phyloP scores from a whole-genome alignment of 2,329 filamentous ascomycete species.

The Fusarium sp. region DNA sequence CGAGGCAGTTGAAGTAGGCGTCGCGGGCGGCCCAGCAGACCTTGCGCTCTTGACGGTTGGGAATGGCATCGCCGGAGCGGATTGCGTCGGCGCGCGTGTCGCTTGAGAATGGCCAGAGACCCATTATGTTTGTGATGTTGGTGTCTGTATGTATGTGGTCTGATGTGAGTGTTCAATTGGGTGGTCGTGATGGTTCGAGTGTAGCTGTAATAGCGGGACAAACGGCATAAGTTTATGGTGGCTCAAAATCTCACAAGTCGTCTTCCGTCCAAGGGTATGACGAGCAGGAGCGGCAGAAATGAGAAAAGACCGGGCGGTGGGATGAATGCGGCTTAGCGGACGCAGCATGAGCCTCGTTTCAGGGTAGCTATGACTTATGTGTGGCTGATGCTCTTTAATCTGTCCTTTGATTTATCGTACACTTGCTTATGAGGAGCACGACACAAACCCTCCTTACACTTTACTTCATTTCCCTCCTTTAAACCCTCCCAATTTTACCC shows the following conservation, averaged over 20 bases:
- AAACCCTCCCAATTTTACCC: not conserved
- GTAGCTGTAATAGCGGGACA: slow-evolving; percentile 20
- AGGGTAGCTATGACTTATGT: slow-evolving; percentile 15
- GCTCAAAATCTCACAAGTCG: slow-evolving; percentile 37
- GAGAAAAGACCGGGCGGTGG: slow-evolving; percentile 34
- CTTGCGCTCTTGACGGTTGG: slow-evolving; percentile 84
- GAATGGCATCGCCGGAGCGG: slow-evolving; percentile 74
- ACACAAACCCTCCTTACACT: slow-evolving; percentile 15
- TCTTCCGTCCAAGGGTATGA: slow-evolving; percentile 31
- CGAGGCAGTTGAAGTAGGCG: slow-evolving; percentile 87
- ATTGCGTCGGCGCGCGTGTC: slow-evolving; percentile 65
- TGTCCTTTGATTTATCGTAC: slow-evolving; percentile 26
- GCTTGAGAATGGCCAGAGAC: slow-evolving; percentile 61
- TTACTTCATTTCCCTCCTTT: slow-evolving; percentile 20
- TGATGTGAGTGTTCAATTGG: slow-evolving; percentile 18
- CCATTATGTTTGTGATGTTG: slow-evolving; percentile 55
- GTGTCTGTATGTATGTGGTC: not conserved
- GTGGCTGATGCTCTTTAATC: slow-evolving; percentile 36
- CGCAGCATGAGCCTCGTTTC: slow-evolving; percentile 16
- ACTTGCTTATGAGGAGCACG: not conserved
- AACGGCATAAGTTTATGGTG: slow-evolving; percentile 5
- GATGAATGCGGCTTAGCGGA: slow-evolving; percentile 5
- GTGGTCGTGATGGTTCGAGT: not conserved
- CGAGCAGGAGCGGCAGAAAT: slow-evolving; percentile 37
- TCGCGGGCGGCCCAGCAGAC: slow-evolving; percentile 93